These are phyloP conservation scores for Panellus pusillus DNA, from an alignment of 768 basidiomycete species.

Conservation along the genomic window DNA sequence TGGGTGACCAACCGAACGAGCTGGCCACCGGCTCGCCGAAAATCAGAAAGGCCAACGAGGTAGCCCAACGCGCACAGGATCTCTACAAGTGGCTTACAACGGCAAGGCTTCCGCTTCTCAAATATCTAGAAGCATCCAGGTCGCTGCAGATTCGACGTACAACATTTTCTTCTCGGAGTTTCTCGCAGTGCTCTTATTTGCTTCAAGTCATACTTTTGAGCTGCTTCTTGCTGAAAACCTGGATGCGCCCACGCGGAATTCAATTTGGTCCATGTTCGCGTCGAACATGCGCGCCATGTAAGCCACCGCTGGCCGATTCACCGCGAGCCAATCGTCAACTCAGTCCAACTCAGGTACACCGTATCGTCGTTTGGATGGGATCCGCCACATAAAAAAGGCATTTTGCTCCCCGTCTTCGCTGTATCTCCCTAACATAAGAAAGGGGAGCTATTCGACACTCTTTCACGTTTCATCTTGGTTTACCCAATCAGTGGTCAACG, in stretches of 20 bases:
- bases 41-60: conserved; percentile 36
- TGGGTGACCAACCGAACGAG: conserved; percentile 1
- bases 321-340: neutral
- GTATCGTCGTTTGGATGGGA: conserved; percentile 69
- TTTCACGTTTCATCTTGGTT: conserved; percentile 63
- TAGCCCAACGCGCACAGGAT: conserved; percentile 11
- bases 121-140: conserved; percentile 14
- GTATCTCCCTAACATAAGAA: conserved; percentile 44
- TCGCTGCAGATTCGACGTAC: conserved; percentile 6
- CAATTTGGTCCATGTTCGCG: conserved; percentile 56
- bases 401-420: too few relatives aligned
- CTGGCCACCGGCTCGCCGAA: conserved; percentile 10
- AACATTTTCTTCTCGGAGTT: neutral
- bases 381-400: conserved; percentile 46
- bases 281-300: conserved; percentile 58
- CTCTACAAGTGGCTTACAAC: neutral
- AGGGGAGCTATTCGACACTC: conserved; percentile 57
- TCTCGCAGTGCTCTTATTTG: neutral
- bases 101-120: conserved; percentile 18
- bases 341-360: conserved; percentile 31
- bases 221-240: conserved; percentile 34
- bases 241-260: conserved; percentile 32
- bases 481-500: conserved; percentile 15
- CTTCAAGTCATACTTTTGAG: conserved; percentile 20
- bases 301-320: conserved; percentile 14